Evolutionary conservation across 1,284 basidiomycete species (phyloP).

Genomic region (Boletus smithii): DNA sequence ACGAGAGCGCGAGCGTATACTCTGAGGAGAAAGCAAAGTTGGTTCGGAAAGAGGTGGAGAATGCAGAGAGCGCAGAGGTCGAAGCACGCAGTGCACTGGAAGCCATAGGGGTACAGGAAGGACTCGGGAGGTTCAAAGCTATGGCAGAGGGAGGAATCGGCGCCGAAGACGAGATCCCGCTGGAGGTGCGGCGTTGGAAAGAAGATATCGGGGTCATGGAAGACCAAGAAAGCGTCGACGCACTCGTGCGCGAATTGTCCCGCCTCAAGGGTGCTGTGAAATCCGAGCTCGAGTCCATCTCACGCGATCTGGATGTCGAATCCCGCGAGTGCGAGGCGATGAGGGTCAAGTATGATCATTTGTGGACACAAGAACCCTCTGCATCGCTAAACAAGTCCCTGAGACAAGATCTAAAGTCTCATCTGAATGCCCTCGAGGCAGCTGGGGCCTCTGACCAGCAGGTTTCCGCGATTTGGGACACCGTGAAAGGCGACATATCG

Average conservation of each 20-base stretch:
- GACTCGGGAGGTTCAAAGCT: constrained; percentile 72
- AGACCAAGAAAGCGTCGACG: constrained; percentile 61
- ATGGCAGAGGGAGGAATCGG: constrained; percentile 72
- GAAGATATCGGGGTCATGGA: constrained; percentile 73
- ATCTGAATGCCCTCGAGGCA: constrained; percentile 71
- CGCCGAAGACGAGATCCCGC: constrained; percentile 68
- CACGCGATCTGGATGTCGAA: constrained; percentile 71
- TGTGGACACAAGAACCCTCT: constrained; percentile 89
- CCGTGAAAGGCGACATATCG: constrained; percentile 65
- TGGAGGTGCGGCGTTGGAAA: constrained; percentile 73
- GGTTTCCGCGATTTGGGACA: constrained; percentile 73
- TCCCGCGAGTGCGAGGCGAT: constrained; percentile 79
- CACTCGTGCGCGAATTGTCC: constrained; percentile 60
- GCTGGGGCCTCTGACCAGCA: constrained; percentile 80
- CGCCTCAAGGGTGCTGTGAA: constrained; percentile 61
- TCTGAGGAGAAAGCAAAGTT: constrained; percentile 99
- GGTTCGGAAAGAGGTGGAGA: constrained; percentile 86
- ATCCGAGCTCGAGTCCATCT: constrained; percentile 57
- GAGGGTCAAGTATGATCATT: constrained; percentile 83
- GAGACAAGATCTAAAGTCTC: constrained; percentile 79
- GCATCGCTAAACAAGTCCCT: constrained; percentile 68
- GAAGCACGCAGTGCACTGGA: constrained; percentile 82
- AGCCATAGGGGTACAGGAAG: constrained; percentile 76
- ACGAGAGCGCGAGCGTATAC: constrained; percentile 94
- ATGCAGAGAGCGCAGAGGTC: constrained; percentile 78